These are phyloP conservation scores for Smallanthus sonchifolius DNA, from an alignment of 129 eudicot genomes.

Conservation along the genomic window DNA sequence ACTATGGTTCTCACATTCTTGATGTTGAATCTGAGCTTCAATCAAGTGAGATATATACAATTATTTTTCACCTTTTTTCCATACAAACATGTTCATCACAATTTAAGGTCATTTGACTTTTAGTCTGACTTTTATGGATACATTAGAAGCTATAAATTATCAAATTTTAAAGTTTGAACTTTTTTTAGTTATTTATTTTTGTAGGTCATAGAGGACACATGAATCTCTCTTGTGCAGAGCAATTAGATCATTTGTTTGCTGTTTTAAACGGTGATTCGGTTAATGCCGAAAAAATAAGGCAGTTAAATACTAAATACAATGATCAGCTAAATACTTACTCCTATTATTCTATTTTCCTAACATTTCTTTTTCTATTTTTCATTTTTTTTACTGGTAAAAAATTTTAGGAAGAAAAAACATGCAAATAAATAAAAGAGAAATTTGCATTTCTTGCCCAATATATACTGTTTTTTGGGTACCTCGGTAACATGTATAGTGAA, in stretches of 20 bases:
- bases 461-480: no score
- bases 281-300: constrained; percentile 40
- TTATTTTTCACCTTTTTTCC: background rate
- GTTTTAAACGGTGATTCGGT: constrained; percentile 40
- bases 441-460: no score
- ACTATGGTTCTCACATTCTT: constrained; percentile 25
- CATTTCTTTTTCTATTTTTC: no score
- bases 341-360: no score
- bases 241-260: constrained; percentile 43
- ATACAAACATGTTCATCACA: background rate
- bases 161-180: background rate
- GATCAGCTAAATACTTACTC: no score
- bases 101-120: no score
- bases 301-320: constrained; percentile 30
- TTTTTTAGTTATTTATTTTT: constrained; percentile 1
- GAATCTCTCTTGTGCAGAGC: constrained; percentile 45
- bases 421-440: no score
- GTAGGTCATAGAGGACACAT: constrained; percentile 29
- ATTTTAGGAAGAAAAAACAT: no score
- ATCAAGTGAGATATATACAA: constrained; percentile 33
- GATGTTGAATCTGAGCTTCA: constrained; percentile 43
- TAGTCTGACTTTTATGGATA: background rate
- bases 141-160: constrained; percentile 17
- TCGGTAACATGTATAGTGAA: no score
- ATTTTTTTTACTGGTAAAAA: no score